Evolutionary conservation across 2,329 filamentous ascomycete genomes (phyloP).

Genomic region (Trichoderma lentiforme): DNA sequence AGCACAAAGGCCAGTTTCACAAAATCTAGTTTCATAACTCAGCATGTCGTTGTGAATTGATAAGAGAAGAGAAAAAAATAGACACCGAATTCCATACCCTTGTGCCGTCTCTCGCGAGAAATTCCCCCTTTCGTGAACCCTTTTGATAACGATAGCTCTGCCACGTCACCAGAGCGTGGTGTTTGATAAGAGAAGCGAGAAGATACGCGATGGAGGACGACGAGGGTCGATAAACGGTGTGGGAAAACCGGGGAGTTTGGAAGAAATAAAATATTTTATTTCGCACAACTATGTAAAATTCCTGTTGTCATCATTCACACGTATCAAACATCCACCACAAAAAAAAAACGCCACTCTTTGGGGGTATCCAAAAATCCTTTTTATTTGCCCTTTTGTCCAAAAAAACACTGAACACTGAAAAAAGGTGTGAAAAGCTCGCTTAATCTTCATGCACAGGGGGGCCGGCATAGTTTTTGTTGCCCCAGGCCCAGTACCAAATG

Average conservation of each 20-base stretch:
- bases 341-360: conserved; percentile 3
- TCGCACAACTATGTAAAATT: conserved; percentile 1
- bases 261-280: not conserved
- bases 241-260: not conserved
- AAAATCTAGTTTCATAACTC: not conserved
- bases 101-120: not conserved
- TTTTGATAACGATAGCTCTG: not conserved
- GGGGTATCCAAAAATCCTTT: not conserved
- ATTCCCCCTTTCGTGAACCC: not conserved
- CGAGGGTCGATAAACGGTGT: not conserved
- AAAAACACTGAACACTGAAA: not conserved
- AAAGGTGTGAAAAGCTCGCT: conserved; percentile 1
- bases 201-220: not conserved
- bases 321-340: not conserved
- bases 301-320: conserved; percentile 2
- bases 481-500: conserved; percentile 67
- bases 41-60: not conserved
- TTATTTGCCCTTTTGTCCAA: not conserved
- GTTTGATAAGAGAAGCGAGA: not conserved
- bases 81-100: not conserved
- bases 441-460: conserved; percentile 48
- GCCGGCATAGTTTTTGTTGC: conserved; percentile 64
- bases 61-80: not conserved
- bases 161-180: not conserved
- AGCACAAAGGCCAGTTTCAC: not conserved